These are phyloP conservation scores for Polygonum maritimum DNA, from an alignment of 148 eudicot genomes.

Conservation along the genomic window DNA sequence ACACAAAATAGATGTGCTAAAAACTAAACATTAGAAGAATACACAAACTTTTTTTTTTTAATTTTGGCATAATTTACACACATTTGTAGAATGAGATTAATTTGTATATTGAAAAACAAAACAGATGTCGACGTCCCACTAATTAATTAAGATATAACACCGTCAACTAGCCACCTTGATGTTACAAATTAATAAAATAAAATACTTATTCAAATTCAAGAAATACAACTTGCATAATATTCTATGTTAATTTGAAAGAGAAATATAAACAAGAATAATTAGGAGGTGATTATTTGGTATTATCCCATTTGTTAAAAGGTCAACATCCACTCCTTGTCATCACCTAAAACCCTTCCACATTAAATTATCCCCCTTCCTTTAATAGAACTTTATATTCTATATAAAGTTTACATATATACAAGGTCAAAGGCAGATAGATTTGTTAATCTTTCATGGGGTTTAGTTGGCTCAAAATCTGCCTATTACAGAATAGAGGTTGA, in stretches of 20 bases:
- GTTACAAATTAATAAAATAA: not conserved
- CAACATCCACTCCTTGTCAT: constrained; percentile 78
- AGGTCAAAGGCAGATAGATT: constrained; percentile 7
- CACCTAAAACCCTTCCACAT: constrained; percentile 52
- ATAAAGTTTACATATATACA: constrained; percentile 12
- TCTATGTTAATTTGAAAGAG: not conserved
- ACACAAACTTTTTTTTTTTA: too few relatives aligned
- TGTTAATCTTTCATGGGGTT: not conserved
- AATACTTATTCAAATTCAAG: constrained; percentile 11
- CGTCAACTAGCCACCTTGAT: not conserved
- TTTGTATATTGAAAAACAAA: not conserved
- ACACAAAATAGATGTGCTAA: too few relatives aligned
- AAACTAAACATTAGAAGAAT: not conserved
- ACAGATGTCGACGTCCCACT: not conserved
- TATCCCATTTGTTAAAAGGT: constrained; percentile 62
- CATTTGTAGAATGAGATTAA: not conserved
- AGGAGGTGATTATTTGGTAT: constrained; percentile 56
- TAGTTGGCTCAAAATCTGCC: not conserved
- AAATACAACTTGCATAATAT: not conserved
- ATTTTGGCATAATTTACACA: not conserved
- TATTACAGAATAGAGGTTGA: not conserved
- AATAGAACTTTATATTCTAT: constrained; percentile 30
- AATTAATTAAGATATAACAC: constrained; percentile 15
- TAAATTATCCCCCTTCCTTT: constrained; percentile 39
- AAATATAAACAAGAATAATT: constrained; percentile 15